Evolutionary conservation across 179 eudicot genomes (phyloP).

Genomic region (Nepenthes alata): DNA sequence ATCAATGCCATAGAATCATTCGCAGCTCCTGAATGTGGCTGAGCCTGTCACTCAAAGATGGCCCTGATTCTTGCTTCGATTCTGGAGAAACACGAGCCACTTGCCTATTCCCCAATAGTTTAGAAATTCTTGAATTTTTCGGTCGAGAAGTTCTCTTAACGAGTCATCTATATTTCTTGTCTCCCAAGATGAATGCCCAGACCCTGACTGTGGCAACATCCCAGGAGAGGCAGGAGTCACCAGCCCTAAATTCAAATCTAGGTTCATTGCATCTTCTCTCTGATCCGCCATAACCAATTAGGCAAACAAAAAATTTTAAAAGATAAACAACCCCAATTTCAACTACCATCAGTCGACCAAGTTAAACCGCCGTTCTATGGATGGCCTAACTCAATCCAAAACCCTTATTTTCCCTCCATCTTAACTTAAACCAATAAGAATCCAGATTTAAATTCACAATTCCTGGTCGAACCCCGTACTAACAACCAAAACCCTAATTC

Average conservation of each 20-base stretch:
- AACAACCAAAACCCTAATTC: not conserved
- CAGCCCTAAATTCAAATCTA: constrained; percentile 76
- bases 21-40: constrained; percentile 27
- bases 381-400: constrained; percentile 8
- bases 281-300: constrained; percentile 45
- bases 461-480: constrained; percentile 5
- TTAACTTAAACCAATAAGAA: constrained; percentile 3
- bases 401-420: constrained; percentile 9
- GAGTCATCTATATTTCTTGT: constrained; percentile 28
- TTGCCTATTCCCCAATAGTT: too few relatives aligned
- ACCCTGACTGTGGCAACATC: constrained; percentile 19
- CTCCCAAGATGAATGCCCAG: too few relatives aligned
- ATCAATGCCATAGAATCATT: constrained; percentile 23
- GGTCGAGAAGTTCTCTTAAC: constrained; percentile 27
- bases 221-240: constrained; percentile 26
- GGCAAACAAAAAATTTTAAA: too few relatives aligned
- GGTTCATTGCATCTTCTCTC: constrained; percentile 50
- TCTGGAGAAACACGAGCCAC: too few relatives aligned
- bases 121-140: constrained; percentile 25
- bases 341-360: not conserved
- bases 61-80: too few relatives aligned
- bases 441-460: constrained; percentile 1
- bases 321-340: too few relatives aligned
- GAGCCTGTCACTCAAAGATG: constrained; percentile 14
- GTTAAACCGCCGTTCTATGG: not conserved